phyloP scores from a whole-genome alignment of 2,329 filamentous ascomycete species.

The Verticillium longisporum region DNA sequence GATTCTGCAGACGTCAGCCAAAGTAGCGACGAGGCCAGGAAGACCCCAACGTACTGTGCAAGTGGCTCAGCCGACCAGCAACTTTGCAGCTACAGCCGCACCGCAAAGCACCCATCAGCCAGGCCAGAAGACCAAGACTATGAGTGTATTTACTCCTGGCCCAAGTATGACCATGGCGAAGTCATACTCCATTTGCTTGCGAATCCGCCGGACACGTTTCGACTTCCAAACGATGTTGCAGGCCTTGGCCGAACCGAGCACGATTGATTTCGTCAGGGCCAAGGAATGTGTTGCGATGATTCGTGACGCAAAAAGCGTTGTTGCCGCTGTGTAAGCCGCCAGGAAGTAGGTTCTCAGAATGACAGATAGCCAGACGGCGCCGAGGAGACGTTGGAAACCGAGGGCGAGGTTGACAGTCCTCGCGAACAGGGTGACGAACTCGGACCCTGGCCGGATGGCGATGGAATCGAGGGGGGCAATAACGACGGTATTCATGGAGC shows the following conservation, averaged over 20 bases:
- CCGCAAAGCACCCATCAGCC: constrained; percentile 44
- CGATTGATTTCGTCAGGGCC: constrained; percentile 16
- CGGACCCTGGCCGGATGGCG: constrained; percentile 20
- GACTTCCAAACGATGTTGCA: constrained; percentile 29
- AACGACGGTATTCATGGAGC: background rate
- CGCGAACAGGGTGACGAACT: constrained; percentile 22
- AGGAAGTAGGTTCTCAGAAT: constrained; percentile 23
- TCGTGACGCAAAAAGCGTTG: constrained; percentile 19
- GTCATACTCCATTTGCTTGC: constrained; percentile 43
- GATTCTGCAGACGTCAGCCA: background rate
- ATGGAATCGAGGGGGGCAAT: constrained; percentile 4
- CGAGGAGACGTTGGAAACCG: constrained; percentile 26
- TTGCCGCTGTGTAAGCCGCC: constrained; percentile 19
- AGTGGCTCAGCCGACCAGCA: constrained; percentile 22
- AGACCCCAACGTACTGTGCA: background rate
- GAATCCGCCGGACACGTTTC: constrained; percentile 24
- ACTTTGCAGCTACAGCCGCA: constrained; percentile 24
- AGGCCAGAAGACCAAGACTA: constrained; percentile 49
- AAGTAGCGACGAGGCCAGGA: background rate
- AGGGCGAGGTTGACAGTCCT: constrained; percentile 26
- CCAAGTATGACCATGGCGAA: constrained; percentile 45
- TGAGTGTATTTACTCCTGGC: constrained; percentile 37
- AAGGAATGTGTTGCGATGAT: constrained; percentile 21
- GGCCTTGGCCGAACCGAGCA: constrained; percentile 12
- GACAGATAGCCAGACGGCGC: constrained; percentile 21